Evolutionary conservation across 2,329 filamentous ascomycete species (phyloP).

Genomic region (Ceratocystiopsis minuta): DNA sequence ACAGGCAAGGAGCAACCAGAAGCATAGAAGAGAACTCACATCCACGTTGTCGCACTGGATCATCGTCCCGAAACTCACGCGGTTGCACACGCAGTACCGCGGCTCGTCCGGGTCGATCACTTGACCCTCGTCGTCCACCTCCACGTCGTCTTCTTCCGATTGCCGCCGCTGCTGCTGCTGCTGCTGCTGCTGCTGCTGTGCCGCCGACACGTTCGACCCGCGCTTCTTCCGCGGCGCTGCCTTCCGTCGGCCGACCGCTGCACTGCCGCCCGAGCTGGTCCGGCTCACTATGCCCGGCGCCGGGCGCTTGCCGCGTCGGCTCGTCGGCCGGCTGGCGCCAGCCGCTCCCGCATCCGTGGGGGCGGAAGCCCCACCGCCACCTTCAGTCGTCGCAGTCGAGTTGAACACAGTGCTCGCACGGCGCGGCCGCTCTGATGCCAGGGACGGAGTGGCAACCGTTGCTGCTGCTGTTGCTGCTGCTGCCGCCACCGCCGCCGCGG

Average conservation of each 20-base stretch:
- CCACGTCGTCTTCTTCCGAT: slow-evolving; percentile 31
- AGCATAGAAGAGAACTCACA: slow-evolving; percentile 29
- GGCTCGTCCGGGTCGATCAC: slow-evolving; percentile 59
- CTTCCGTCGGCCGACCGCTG: slow-evolving; percentile 55
- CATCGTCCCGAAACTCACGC: slow-evolving; percentile 70
- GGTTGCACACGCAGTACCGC: slow-evolving; percentile 60
- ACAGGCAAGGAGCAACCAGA: neutral
- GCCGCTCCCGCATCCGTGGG: slow-evolving; percentile 27
- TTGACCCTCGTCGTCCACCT: slow-evolving; percentile 50
- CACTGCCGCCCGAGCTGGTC: slow-evolving; percentile 41
- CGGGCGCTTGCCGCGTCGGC: slow-evolving; percentile 47
- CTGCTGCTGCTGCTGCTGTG: slow-evolving; percentile 18
- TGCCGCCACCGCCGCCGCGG: no score
- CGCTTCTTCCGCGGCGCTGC: slow-evolving; percentile 49
- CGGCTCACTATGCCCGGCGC: slow-evolving; percentile 54
- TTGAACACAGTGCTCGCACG: slow-evolving; percentile 35
- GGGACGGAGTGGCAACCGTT: slow-evolving; percentile 17
- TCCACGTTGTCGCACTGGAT: slow-evolving; percentile 66
- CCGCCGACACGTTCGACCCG: slow-evolving; percentile 16
- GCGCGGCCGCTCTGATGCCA: slow-evolving; percentile 34
- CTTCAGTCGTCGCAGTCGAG: slow-evolving; percentile 37
- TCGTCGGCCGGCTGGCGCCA: slow-evolving; percentile 23
- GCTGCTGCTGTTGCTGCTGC: neutral
- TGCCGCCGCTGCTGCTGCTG: slow-evolving; percentile 15
- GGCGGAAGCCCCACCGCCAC: slow-evolving; percentile 14